Base-by-base conservation (phyloP, 495 filamentous ascomycete genomes). In the Talaromyces adpressus region DNA sequence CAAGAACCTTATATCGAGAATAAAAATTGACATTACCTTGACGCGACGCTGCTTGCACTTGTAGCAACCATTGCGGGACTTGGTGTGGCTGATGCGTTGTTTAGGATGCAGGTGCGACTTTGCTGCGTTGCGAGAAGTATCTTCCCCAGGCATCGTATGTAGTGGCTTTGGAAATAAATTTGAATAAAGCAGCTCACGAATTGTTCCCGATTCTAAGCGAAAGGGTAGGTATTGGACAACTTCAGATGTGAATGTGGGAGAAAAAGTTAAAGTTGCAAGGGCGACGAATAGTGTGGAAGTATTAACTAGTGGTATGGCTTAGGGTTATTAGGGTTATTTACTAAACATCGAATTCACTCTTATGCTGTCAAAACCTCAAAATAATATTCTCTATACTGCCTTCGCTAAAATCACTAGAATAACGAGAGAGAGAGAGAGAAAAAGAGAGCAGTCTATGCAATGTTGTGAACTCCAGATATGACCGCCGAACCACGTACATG, bases 41-140 rank as follows among this genome's bases (percentile, higher is more conserved):
- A 72, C 63, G 5, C 70, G 65, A 16, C 70, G 62, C 27, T 57
- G 61, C 64, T 72, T 72, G 62, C 70, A 72, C 53, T 67, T 67
- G 22, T 51, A 61, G 58, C 70, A 72, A 5, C 70, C 70, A n/a
- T 65, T 39, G 2, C 70, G 68, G 22, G 70, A 72, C 41, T 72
- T 72, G 29, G 32, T 36, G 52, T 63, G 62, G 30, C 61, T 41
- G 27, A 36, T 36, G 27, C 57, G 57, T 12, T 14, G 57, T 6
- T 36, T 39, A n/a, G 53, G 16, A 30, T 23, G 53, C 16, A 57
- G 30, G 53, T 57, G 53, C 53, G 53, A 57, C 30, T 59, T 22
- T 16, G 30, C 32, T 41, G 27, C 20, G 20, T 59, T 18, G 25
- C 8, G 27, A 20, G 57, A 59, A 14, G 29, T 39, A 7, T 36